Evolutionary conservation across 345 rosid genomes (phyloP), one percentile per base, ranked within the genome.

Genomic region (Melaleuca quinquenervia): DNA sequence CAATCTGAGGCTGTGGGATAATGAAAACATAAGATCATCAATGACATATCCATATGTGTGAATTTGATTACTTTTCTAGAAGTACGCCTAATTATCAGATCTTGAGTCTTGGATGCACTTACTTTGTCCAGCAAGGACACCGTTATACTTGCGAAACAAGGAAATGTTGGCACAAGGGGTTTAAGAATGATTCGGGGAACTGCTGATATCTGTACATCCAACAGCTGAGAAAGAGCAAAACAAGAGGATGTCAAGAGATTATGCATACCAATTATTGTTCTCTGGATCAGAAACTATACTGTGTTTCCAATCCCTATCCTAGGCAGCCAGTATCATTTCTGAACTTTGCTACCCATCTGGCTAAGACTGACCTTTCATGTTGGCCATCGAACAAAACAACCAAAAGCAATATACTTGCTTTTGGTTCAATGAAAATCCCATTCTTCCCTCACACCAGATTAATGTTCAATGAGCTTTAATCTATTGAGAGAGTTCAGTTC

Each of bases 121-220:
- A 89, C 93, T 92, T 88, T 92, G 90, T 92, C 94, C 87, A 90
- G 60, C 84, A 92, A 84, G 44, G 93, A 89, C 16, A 91, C 87
- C 10, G 50, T 36, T 27, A 89, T 85, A 70, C 80, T 88, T 58
- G 91, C 64, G 84, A 90, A 92, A 85, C 95, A 91, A 54, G 94
- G 94, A 84, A 93, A 91, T 53, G 92, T 85, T 13, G 92, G 94
- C 83, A 90, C 94, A 18, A 92, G 90, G 84, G 95, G 93, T 75
- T 87, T 92, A 51, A 92, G 86, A 78, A 88, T 80, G 62, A 93
- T 87, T 82, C 94, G 88, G 0, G 90, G 88, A 50, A 83, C 86
- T 48, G 87, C 84, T 29, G 48, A 88, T 78, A 91, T 88, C 84
- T 91, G 93, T 32, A 88, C 88, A 86, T 91, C 82, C 87, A 91